Percentiles rank a stretch among this genome's conserved stretches.
These are phyloP conservation scores for Populus hybrid DNA, from an alignment of 441 rosid genomes.

Conservation along the genomic window DNA sequence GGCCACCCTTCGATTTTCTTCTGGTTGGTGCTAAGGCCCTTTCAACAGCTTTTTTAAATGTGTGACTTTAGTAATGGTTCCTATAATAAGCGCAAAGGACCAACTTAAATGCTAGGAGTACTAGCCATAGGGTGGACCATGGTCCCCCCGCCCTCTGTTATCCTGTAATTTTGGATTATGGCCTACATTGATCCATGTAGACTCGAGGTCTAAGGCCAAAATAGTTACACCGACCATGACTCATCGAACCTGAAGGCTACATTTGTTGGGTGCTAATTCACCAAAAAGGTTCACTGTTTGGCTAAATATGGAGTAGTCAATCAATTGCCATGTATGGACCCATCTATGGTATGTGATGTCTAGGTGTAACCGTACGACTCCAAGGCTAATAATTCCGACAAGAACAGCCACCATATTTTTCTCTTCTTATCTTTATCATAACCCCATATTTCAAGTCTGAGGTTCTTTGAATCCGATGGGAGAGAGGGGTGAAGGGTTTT, in stretches of 20 bases:
- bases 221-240: conserved; percentile 6
- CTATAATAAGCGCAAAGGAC: not conserved
- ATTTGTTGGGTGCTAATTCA: not conserved
- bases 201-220: not conserved
- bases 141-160: not conserved
- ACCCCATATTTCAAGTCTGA: not conserved
- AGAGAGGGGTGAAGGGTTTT: no score
- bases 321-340: not conserved
- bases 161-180: not conserved
- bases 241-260: not conserved
- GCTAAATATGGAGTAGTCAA: not conserved
- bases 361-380: not conserved
- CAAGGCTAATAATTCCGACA: conserved; percentile 6
- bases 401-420: not conserved
- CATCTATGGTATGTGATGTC: not conserved
- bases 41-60: not conserved
- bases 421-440: not conserved
- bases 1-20: not conserved
- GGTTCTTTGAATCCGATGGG: not conserved
- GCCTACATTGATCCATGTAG: not conserved
- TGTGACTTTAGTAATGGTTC: not conserved
- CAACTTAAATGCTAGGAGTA: not conserved
- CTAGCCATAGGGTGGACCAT: not conserved
- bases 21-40: not conserved
- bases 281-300: not conserved